Conservation (phyloP, 2,329 filamentous ascomycete species). For the Parastagonospora avenae region DNA sequence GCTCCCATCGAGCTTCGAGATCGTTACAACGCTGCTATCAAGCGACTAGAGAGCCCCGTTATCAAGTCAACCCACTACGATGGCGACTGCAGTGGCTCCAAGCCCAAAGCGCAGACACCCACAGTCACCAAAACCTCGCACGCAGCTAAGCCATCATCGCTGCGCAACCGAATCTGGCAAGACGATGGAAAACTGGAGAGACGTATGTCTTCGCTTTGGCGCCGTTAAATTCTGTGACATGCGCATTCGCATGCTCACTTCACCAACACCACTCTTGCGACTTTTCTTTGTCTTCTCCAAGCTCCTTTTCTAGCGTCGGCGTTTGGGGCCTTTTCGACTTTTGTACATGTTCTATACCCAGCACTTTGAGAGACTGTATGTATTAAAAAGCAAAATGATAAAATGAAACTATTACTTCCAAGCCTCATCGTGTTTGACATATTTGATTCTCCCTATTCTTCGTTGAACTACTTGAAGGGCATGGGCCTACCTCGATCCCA, state of each 20-base stretch:
- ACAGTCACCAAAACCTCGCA: slow-evolving; percentile 8
- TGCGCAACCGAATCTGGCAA: slow-evolving; percentile 6
- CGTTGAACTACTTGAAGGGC: not conserved
- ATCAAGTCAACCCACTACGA: slow-evolving; percentile 1
- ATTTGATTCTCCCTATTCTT: not conserved
- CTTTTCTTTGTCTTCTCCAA: slow-evolving; percentile 3
- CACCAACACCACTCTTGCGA: slow-evolving; percentile 1
- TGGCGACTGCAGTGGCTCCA: not conserved
- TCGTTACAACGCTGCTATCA: slow-evolving; percentile 15
- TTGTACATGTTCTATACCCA: slow-evolving; percentile 26
- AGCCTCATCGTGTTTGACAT: not conserved
- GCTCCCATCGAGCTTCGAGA: slow-evolving; percentile 15
- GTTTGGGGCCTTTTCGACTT: slow-evolving; percentile 1
- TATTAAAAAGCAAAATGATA: not conserved
- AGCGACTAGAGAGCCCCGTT: slow-evolving; percentile 6
- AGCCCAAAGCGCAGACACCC: slow-evolving; percentile 2
- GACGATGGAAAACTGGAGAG: slow-evolving; percentile 18
- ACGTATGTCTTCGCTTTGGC: slow-evolving; percentile 17
- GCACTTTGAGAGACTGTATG: not conserved
- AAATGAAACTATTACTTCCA: not conserved
- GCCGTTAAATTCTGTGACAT: not conserved
- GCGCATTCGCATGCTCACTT: not conserved
- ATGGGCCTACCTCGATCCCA: not conserved
- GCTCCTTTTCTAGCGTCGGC: not conserved
- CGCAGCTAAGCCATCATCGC: slow-evolving; percentile 9